Conservation (phyloP, 306 rosid species). For the Purshia tridentata region DNA sequence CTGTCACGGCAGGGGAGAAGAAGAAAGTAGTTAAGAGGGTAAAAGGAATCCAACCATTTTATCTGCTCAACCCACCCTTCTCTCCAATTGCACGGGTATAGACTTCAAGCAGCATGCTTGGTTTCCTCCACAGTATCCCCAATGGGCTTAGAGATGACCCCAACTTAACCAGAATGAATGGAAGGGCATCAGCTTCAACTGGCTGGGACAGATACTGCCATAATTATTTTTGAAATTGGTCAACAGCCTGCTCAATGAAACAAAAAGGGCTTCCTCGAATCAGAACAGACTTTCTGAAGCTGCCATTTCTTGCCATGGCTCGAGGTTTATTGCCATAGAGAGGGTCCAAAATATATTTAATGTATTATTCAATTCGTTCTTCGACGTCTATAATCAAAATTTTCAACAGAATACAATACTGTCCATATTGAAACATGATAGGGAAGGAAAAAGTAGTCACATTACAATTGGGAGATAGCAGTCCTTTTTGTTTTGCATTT, state of each 20-base stretch:
- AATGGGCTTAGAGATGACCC: conserved; percentile 16
- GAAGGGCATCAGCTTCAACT: conserved; percentile 15
- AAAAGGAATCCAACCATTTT: conserved; percentile 60
- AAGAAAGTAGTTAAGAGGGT: conserved; percentile 44
- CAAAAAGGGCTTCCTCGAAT: conserved; percentile 14
- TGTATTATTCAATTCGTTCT: conserved; percentile 13
- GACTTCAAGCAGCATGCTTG: conserved; percentile 20
- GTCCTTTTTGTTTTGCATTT: background rate
- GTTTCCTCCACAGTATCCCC: conserved; percentile 15
- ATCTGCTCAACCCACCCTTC: conserved; percentile 65
- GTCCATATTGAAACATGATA: conserved; percentile 55
- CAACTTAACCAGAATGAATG: conserved; percentile 14
- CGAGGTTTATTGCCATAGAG: conserved; percentile 23
- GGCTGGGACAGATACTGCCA: conserved; percentile 2
- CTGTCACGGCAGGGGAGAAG: conserved; percentile 54
- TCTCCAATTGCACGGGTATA: conserved; percentile 81
- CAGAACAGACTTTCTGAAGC: conserved; percentile 21
- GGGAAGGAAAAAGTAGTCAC: conserved; percentile 20
- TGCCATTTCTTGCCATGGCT: conserved; percentile 13
- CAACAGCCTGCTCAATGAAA: conserved; percentile 29
- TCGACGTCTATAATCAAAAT: conserved; percentile 7
- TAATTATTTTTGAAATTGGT: background rate
- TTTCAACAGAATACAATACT: conserved; percentile 24
- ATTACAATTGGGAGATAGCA: conserved; percentile 15
- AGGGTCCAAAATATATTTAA: conserved; percentile 10